Conservation (phyloP, 2,329 filamentous ascomycete species). For the Aspergillus aculeatinus region DNA sequence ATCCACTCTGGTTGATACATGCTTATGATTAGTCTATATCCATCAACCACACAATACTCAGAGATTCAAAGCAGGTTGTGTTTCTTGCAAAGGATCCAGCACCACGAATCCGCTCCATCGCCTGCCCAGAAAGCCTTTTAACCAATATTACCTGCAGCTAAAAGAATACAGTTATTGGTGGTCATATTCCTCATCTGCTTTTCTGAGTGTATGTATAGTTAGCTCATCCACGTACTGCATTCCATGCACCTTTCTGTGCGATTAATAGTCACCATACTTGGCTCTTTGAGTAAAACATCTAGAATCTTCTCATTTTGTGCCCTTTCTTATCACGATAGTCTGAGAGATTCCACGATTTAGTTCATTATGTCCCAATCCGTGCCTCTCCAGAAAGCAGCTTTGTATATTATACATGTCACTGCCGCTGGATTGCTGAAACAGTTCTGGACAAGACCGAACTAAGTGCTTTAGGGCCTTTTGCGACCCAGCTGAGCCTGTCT, state of each 20-base stretch:
- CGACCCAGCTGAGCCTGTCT: background rate
- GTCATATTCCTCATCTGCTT: constrained; percentile 2
- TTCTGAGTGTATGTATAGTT: background rate
- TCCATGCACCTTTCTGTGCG: background rate
- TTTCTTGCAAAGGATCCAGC: constrained; percentile 1
- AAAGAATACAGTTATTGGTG: background rate
- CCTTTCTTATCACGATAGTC: background rate
- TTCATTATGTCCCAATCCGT: background rate
- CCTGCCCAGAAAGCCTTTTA: background rate
- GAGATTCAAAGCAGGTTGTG: constrained; percentile 1
- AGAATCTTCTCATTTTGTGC: background rate
- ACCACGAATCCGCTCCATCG: constrained; percentile 1
- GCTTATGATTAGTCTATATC: too few species aligned
- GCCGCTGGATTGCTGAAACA: background rate
- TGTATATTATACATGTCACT: background rate
- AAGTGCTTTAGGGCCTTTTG: constrained; percentile 2
- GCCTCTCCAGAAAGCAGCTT: background rate
- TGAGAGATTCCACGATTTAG: background rate
- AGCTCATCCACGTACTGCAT: background rate
- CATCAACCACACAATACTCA: background rate
- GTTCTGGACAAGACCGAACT: background rate
- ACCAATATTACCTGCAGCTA: background rate
- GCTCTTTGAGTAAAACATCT: background rate
- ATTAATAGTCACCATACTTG: constrained; percentile 1
- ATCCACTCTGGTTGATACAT: too few species aligned